Base-by-base conservation (phyloP, 2,329 filamentous ascomycete species). In the Cladosporium phlei region DNA sequence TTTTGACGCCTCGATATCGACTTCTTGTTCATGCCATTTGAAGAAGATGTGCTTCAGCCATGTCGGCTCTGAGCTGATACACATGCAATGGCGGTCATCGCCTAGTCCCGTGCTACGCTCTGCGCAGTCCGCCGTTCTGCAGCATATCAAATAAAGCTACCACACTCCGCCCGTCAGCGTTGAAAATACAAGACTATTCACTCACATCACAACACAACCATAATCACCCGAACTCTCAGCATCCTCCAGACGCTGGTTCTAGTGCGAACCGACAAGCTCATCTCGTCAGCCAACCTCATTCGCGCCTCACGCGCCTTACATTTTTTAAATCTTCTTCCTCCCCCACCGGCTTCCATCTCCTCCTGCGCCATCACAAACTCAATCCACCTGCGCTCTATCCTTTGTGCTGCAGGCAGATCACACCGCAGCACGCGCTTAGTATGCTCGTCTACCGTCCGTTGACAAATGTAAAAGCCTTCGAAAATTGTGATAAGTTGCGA, bases 391-490 rank as follows among this genome's bases (percentile, higher is more conserved):
- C 83, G 77, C 71, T 95, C 90, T 16, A 97, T 74, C n/a, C 87
- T 75, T 28, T 75, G 76, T 1, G 93, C 93, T 1, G 86, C 77
- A 0, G 75, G 72, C 49, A 88, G 77, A 52, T 95, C 86, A 5
- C 88, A 88, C 4, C 79, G 75, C 42, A 95, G 66, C 1, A 96
- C 87, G 3, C 90, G 80, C 69, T 90, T 91, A 44, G 83, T 89
- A 66, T 97, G 91, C 65, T 96, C 89, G 55, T 96, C 86, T 4
- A 96, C 89, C 0, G 89, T 96, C 69, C 88, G 87, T 68, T 97
- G 91, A 80, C 88, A 96, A 32, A 86, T 88, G 65, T 95, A 95
- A 71, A 91, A 97, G 67, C 89, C 95, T 66, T 95, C 96, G 34
- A 97, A 76, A n/a, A n/a, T 76, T 5, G 82, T 75, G 50, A 97